Base-by-base conservation (phyloP, 495 filamentous ascomycete genomes). In the Melanomma pulvis-pyrius region DNA sequence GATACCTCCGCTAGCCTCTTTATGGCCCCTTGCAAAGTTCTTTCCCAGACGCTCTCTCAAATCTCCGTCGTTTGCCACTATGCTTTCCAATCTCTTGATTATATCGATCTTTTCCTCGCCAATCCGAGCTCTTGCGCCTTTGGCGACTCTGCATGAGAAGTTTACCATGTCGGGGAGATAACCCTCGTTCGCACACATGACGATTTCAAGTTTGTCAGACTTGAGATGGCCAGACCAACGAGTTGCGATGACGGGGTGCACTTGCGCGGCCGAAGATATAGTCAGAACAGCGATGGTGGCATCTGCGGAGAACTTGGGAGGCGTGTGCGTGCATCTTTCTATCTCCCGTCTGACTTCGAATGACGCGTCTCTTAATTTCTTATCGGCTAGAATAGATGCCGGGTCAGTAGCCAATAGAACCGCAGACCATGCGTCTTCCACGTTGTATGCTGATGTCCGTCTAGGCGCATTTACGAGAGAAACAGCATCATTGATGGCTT, bases 191-290 rank as follows among this genome's bases (percentile, higher is more conserved):
- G 85, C 86, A 8, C 81, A 82, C 61, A 86, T 72, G 17, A 88
- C 75, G 11, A 86, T 78, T 48, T 87, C 82, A 13, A 86, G 74
- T 32, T 77, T 77, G 46, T 80, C 75, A 25, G 80, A 81, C 30
- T 77, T 73, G 17, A 88, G 75, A 46, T 81, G 74, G 0, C 80
- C 79, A 19, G 83, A 57, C 86, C 86, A 87, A 32, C 84, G 75
- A 6, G 82, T 86, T 25, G 84, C 84, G 61, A 87, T 85, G 12
- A 86, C 76, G 0, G 82, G 82, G 69, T 88, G 86, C 0, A 87
- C 77, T 69, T 87, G 86, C 9, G 81, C 79, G 11, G 73, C 68
- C 41, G 79, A 82, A 28, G 74, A 74, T 66, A 87, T 86, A 21
- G 81, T 76, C 39, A 88, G 73, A 0, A 87, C 82, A 1, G 84